These are phyloP conservation scores for Phellopilus nigrolimitatus DNA, from an alignment of 1,284 basidiomycete species.

Conservation along the genomic window DNA sequence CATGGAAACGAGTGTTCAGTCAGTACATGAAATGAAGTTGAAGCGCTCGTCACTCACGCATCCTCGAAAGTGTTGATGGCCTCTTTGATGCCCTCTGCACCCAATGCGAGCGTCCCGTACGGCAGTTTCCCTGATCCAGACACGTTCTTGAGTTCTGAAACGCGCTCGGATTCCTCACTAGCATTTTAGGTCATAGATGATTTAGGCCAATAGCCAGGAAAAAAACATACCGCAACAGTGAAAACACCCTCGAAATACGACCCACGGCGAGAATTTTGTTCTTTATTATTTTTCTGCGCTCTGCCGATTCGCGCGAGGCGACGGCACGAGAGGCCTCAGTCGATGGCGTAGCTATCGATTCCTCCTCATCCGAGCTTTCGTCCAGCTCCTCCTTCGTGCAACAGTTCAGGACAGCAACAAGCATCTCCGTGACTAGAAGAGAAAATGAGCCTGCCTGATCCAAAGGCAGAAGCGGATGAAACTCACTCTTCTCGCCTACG, in stretches of 20 bases:
- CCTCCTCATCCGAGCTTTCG: conserved; percentile 71
- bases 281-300: conserved; percentile 84
- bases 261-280: conserved; percentile 99
- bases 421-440: conserved; percentile 84
- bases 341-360: conserved; percentile 34
- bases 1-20: background rate
- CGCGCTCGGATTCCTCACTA: conserved; percentile 96
- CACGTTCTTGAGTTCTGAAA: conserved; percentile 94
- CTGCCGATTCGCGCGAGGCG: conserved; percentile 52
- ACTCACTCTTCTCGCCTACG: conserved; percentile 90
- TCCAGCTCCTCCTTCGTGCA: conserved; percentile 94
- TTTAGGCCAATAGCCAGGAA: background rate
- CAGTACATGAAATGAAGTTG: background rate
- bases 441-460: background rate
- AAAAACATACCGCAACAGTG: conserved; percentile 76
- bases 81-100: conserved; percentile 94
- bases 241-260: conserved; percentile 94
- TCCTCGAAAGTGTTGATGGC: conserved; percentile 93
- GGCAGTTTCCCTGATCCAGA: conserved; percentile 78
- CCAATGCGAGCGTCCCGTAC: conserved; percentile 82
- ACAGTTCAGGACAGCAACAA: conserved; percentile 90
- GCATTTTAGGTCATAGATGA: conserved; percentile 5
- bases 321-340: conserved; percentile 29
- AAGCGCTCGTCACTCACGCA: conserved; percentile 58
- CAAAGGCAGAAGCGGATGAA: background rate